A percentile compares a stretch with the other conserved stretches of the same genome.
These are phyloP conservation scores for Populus tremula DNA, from an alignment of 345 rosid species.

Conservation along the genomic window DNA sequence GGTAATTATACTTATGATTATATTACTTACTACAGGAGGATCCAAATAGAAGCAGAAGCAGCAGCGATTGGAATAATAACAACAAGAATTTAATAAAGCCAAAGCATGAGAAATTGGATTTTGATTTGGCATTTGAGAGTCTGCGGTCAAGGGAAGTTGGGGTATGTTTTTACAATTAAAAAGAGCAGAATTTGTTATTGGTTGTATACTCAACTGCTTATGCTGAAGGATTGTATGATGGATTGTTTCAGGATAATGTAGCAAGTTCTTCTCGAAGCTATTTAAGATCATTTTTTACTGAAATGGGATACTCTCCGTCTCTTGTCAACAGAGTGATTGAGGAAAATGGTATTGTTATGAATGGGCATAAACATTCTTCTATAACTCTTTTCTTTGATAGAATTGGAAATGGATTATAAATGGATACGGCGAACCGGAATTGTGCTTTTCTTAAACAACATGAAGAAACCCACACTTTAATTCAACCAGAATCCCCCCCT, in stretches of 20 bases:
- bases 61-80: too few species aligned
- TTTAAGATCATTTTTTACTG: constrained; percentile 55
- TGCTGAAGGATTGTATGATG: too few species aligned
- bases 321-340: constrained; percentile 66
- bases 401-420: too few species aligned
- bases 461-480: neutral
- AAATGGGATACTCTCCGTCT: constrained; percentile 74
- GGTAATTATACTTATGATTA: too few species aligned
- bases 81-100: constrained; percentile 23
- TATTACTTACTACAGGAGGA: too few species aligned
- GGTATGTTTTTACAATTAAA: constrained; percentile 30
- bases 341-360: constrained; percentile 59
- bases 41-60: too few species aligned
- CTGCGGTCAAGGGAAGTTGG: constrained; percentile 34
- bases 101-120: constrained; percentile 61
- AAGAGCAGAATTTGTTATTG: too few species aligned
- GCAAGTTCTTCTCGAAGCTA: constrained; percentile 83
- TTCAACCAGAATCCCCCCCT: neutral
- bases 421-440: too few species aligned
- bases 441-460: neutral
- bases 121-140: constrained; percentile 44
- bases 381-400: neutral
- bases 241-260: constrained; percentile 46
- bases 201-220: too few species aligned
- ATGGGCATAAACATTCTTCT: neutral